Conservation (phyloP, 2,329 filamentous ascomycete species). For the Thyridium curvatum region DNA sequence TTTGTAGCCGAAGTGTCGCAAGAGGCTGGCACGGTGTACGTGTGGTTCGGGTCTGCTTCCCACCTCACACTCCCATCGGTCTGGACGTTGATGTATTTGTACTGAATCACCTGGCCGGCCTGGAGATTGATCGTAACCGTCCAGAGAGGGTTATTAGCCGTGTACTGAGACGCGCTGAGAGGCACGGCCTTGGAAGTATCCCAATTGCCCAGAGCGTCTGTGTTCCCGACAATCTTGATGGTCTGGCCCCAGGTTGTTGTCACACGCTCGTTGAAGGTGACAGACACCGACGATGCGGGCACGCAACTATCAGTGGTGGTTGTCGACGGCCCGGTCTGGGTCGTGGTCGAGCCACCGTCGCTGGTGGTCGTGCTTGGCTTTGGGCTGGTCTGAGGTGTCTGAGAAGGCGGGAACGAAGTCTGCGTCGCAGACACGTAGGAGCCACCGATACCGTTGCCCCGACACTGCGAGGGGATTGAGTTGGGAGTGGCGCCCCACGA, state of each 20-base stretch:
- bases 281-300: slow-evolving; percentile 13
- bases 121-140: slow-evolving; percentile 45
- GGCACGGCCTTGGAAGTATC: slow-evolving; percentile 44
- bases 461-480: slow-evolving; percentile 32
- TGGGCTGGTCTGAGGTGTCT: slow-evolving; percentile 33
- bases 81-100: slow-evolving; percentile 62
- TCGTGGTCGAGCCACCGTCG: not conserved
- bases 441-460: slow-evolving; percentile 29
- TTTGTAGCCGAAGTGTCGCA: not conserved
- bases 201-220: slow-evolving; percentile 57
- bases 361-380: slow-evolving; percentile 18
- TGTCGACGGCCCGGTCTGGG: slow-evolving; percentile 9
- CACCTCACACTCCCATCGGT: slow-evolving; percentile 49
- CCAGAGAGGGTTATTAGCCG: slow-evolving; percentile 55
- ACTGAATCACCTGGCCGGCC: slow-evolving; percentile 51
- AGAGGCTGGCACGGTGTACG: slow-evolving; percentile 20
- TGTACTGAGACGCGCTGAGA: slow-evolving; percentile 55
- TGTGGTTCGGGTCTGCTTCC: slow-evolving; percentile 55
- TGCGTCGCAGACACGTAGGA: slow-evolving; percentile 44
- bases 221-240: slow-evolving; percentile 58
- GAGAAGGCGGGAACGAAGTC: slow-evolving; percentile 41
- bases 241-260: slow-evolving; percentile 55
- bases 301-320: slow-evolving; percentile 9
- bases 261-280: slow-evolving; percentile 56
- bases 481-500: slow-evolving; percentile 46